Evolutionary conservation across 768 basidiomycete species (phyloP).

Genomic region (Lentinula edodes): DNA sequence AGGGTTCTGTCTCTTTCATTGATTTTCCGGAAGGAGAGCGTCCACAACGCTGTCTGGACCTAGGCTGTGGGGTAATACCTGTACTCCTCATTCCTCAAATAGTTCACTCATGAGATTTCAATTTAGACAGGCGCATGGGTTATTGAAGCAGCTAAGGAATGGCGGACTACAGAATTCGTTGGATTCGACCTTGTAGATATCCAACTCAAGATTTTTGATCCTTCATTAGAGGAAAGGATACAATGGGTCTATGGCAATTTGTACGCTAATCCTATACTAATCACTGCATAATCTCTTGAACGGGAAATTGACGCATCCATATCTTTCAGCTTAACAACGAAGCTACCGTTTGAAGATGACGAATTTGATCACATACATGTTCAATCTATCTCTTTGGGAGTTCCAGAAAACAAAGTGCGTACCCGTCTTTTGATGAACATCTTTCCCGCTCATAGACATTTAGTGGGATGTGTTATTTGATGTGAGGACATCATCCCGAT

Average conservation of each 20-base stretch:
- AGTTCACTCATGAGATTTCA: constrained; percentile 7
- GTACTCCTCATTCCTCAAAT: constrained; percentile 7
- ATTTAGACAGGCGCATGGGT: constrained; percentile 64
- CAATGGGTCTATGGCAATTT: constrained; percentile 77
- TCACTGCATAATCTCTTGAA: constrained; percentile 5
- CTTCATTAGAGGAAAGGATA: constrained; percentile 50
- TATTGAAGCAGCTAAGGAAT: constrained; percentile 66
- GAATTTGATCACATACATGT: constrained; percentile 82
- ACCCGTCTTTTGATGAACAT: constrained; percentile 6
- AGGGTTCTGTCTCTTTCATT: constrained; percentile 53
- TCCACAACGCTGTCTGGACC: constrained; percentile 55
- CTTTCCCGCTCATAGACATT: neutral
- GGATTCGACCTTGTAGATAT: constrained; percentile 77
- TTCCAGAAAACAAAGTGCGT: constrained; percentile 69
- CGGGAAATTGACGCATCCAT: neutral
- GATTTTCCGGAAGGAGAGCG: constrained; percentile 40
- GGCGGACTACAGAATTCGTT: constrained; percentile 63
- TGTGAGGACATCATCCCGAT: constrained; percentile 28
- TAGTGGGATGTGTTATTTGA: constrained; percentile 69
- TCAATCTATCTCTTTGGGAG: constrained; percentile 54
- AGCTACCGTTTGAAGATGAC: constrained; percentile 76
- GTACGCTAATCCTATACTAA: constrained; percentile 31
- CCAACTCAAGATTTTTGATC: constrained; percentile 50
- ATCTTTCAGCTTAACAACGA: constrained; percentile 58
- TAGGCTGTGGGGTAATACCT: constrained; percentile 64